Conservation (phyloP, 83 land plant species). For the Picea mariana region DNA sequence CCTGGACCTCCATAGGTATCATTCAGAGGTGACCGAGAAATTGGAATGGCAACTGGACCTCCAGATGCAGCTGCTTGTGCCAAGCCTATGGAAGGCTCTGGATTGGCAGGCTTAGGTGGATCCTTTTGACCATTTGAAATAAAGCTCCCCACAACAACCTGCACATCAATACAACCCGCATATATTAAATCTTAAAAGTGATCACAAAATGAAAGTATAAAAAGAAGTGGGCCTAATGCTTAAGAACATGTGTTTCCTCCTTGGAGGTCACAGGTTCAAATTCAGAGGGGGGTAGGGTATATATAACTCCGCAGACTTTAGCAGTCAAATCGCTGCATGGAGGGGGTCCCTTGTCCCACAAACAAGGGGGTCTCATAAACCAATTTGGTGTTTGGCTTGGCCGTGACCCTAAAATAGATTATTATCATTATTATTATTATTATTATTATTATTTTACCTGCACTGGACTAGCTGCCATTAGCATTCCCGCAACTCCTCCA, state of each 20-base stretch:
- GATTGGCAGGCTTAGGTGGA: slow-evolving; percentile 19
- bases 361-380: too few species aligned
- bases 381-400: too few species aligned
- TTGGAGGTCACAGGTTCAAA: too few species aligned
- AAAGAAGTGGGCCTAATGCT: background rate
- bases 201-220: background rate
- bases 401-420: too few species aligned
- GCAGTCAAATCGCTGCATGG: too few species aligned
- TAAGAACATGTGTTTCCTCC: too few species aligned
- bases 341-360: too few species aligned
- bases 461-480: slow-evolving; percentile 85
- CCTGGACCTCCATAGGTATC: slow-evolving; percentile 46
- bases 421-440: too few species aligned
- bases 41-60: slow-evolving; percentile 21
- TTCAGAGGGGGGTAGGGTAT: too few species aligned
- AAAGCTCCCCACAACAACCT: slow-evolving; percentile 67
- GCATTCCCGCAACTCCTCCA: slow-evolving; percentile 79
- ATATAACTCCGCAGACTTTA: too few species aligned
- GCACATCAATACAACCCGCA: slow-evolving; percentile 4
- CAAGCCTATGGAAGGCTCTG: slow-evolving; percentile 18
- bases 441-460: slow-evolving; percentile 47
- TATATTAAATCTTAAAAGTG: background rate
- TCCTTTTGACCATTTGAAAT: slow-evolving; percentile 39
- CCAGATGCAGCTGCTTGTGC: slow-evolving; percentile 28
- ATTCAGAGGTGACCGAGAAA: slow-evolving; percentile 24